Base-by-base conservation (phyloP, 2,329 filamentous ascomycete species). In the Xylaria sp. region DNA sequence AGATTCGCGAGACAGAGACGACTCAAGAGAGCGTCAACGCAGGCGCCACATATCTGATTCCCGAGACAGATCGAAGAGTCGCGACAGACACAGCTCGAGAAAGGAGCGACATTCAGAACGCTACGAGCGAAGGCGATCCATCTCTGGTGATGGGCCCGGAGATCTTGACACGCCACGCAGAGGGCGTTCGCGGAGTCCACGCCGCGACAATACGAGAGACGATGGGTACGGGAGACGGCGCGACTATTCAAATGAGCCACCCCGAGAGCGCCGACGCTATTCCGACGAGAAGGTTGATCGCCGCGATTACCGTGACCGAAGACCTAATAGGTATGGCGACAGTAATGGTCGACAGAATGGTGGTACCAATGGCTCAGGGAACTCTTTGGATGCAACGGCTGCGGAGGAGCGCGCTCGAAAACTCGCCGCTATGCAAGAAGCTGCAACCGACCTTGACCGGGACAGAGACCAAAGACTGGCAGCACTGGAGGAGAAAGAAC, bases 401-500 rank as follows among this genome's bases (percentile, higher is more conserved):
- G 57, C 61, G 3, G 81, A 83, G 19, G 85, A 88, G 57, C 78
- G 80, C n/a, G 84, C 85, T 11, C 80, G 81, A 20, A 90, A 85
- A 68, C 73, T 91, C 17, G 88, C 86, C 16, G 86, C 85, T 7
- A 91, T 92, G 89, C 87, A 90, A 69, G 80, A 81, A 17, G 87
- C 85, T 22, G 89, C 89, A 4, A 80, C 78, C 1, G 83, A 88
- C 9, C 76, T 95, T 44, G 89, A 93, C 63, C 68, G 77, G n/a
- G 86, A 89, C 62, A 85, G 91, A 26, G 83, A 83, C 60, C 79
- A 82, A 54, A 83, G 91, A 20, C 75, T 95, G 8, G 82, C 84
- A 0, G 84, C 84, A 1, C 74, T 92, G 17, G 85, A 84, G 20
- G 82, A 84, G 59, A 79, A 79, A 56, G 91, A 95, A 62, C 79